Evolutionary conservation across 768 basidiomycete species (phyloP), one percentile per base, ranked within the genome.

Genomic region (Trichaptum fuscoviolaceum): DNA sequence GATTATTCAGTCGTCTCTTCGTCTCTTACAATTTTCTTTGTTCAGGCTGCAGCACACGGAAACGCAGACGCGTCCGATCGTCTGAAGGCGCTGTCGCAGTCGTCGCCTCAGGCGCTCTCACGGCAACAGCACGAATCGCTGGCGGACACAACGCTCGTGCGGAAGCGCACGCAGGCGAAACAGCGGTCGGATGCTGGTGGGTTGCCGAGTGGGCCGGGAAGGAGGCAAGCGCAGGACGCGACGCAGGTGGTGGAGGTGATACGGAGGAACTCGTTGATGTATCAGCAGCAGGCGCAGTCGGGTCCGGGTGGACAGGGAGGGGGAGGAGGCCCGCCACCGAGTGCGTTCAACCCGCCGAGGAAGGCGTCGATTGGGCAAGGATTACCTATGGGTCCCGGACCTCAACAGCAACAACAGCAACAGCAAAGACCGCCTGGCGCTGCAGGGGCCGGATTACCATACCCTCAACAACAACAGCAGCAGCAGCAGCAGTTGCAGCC

Each of bases 1-100:
- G n/a, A n/a, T n/a, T n/a, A 7, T 52, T 26, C 26, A 27, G 18
- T 63, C 42, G 5, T 20, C 15, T 15, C 15, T 52, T 65, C 35
- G 15, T 65, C 24, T 25, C 8, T 35, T 58, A 63, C 42, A 12
- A 25, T 7, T 20, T 69, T 58, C 12, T 12, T 20, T 24, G 12
- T 30, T 64, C 3, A 93, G 87, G 95, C 96, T 0, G 79, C 87
- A 23, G 80, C 86, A 24, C 88, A 93, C 64, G 90, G 90, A 1
- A 96, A 96, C 73, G 69, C 81, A 1, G 96, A 99, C 71, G 96
- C 96, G 0, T 71, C 76, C 1, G 87, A 88, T 20, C 88, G 95
- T 1, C 80, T 97, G 34, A 73, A 76, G 0, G 95, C 91, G 0
- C 81, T 97, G 12, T 82, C 84, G 0, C 81, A 84, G 52, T 83